Evolutionary conservation across 208 protist species (phyloP).

Genomic region (Wallacemonas collosoma): DNA sequence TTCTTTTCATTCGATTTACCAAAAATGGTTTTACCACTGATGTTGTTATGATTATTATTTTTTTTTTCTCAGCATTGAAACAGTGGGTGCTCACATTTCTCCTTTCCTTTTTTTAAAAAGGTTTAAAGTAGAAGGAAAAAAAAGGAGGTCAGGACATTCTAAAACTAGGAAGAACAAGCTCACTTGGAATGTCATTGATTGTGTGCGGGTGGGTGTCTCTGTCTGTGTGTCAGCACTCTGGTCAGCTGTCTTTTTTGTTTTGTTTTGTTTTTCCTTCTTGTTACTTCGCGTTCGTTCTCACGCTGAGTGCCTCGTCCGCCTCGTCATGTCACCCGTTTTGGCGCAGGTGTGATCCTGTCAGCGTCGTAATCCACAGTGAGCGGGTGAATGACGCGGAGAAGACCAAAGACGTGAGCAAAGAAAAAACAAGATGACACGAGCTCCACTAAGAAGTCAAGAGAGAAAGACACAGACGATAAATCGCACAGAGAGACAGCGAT

Average conservation of each 20-base stretch:
- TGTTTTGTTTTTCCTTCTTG: not conserved
- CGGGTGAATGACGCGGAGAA: too few relatives aligned
- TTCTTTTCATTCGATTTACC: not conserved
- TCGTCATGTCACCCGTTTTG: too few relatives aligned
- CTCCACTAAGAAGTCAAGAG: too few relatives aligned
- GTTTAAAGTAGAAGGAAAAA: conserved; percentile 1
- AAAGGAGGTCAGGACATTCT: conserved; percentile 16
- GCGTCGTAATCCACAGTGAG: too few relatives aligned
- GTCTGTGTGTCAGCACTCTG: not conserved
- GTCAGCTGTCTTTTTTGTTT: not conserved
- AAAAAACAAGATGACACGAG: too few relatives aligned
- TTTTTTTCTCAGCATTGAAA: conserved; percentile 1
- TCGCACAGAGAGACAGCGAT: not conserved
- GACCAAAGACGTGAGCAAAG: too few relatives aligned
- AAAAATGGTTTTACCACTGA: conserved; percentile 13
- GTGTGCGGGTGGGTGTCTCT: not conserved
- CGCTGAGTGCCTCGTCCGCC: too few relatives aligned
- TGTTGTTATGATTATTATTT: not conserved
- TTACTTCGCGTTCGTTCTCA: too few relatives aligned
- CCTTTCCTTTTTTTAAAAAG: conserved; percentile 11
- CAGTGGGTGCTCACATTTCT: conserved; percentile 5
- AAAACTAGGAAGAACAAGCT: conserved; percentile 18
- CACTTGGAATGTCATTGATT: not conserved
- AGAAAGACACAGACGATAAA: not conserved
- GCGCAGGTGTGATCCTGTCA: too few relatives aligned